A percentile compares a stretch with the other conserved stretches of the same genome.
phyloP scores from a whole-genome alignment of 2,329 filamentous ascomycete species.

The Pyrenophora graminea region DNA sequence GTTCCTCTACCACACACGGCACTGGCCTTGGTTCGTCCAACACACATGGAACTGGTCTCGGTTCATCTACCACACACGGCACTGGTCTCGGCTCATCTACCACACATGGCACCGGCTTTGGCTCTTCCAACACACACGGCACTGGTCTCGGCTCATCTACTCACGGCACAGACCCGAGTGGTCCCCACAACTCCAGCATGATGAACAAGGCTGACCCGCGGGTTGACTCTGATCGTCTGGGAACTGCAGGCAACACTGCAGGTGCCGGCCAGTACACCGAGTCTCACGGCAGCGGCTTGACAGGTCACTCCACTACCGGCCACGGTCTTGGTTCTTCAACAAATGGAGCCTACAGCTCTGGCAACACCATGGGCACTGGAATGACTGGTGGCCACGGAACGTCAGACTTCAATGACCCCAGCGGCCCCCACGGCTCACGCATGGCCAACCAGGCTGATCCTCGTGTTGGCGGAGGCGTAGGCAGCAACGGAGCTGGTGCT shows the following conservation, averaged over 20 bases:
- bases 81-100: not conserved
- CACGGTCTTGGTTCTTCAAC: conserved; percentile 4
- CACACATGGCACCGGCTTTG: not conserved
- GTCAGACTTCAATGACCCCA: conserved; percentile 34
- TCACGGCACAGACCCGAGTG: conserved; percentile 3
- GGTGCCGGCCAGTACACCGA: conserved; percentile 19
- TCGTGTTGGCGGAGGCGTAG: conserved; percentile 13
- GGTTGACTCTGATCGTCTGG: conserved; percentile 44
- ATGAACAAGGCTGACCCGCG: conserved; percentile 43
- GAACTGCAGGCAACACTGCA: conserved; percentile 27
- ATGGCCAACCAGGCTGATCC: conserved; percentile 36
- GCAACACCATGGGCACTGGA: conserved; percentile 19
- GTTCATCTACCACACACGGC: conserved; percentile 12
- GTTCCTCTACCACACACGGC: conserved; percentile 11
- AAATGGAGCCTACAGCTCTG: not conserved
- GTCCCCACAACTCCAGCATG: conserved; percentile 5
- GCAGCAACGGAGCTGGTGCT: not conserved
- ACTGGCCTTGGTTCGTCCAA: conserved; percentile 24
- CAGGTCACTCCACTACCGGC: conserved; percentile 9
- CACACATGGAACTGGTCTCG: conserved; percentile 12
- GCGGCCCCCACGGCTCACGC: conserved; percentile 41
- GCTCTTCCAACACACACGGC: not conserved
- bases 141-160: conserved; percentile 10
- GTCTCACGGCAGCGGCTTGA: conserved; percentile 8
- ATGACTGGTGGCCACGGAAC: conserved; percentile 1